Evolutionary conservation across 768 basidiomycete genomes (phyloP), one percentile per base, ranked within the genome.

Genomic region (Podaxis sp.): DNA sequence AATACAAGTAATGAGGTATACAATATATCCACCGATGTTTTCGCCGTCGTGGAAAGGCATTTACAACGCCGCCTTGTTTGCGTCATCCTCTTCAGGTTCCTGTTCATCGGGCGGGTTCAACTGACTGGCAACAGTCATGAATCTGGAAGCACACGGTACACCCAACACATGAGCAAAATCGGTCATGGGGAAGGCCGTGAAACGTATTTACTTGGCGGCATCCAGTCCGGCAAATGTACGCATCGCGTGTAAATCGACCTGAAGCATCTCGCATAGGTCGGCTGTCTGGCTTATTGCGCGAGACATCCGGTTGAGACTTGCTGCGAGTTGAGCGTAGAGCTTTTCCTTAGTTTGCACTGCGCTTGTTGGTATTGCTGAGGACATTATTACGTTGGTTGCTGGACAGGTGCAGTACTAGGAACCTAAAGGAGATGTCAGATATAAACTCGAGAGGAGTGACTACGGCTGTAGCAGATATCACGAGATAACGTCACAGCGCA

Each of bases 331-430:
- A 42, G 83, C 80, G 69, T 95, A 95, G 24, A 94, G 86, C 60
- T 91, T 76, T 67, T 93, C 87, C 75, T 95, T 95, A 39, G 89
- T 84, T 65, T 89, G 89, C 0, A 87, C 88, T 3, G 89, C 89
- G 68, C 82, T 87, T 9, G 82, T 84, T 11, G 84, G 80, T n/a
- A 73, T 71, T 19, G 64, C 9, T 30, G 60, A 54, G 52, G 52
- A 61, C 60, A 61, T 61, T 13, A 49, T 49, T n/a, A 42, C 40
- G 40, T 42, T 42, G 17, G 17, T 22, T 22, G 19, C 22, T 51
- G 49, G 13, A 46, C n/a, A 8, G 15, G 19, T n/a, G 19, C 13
- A 8, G 19, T 2, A 22, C 8, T 19, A 17, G 44, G 8, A 24
- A 26, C 12, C 13, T 4, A 24, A 51, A 51, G n/a, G 49, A 26